These are phyloP conservation scores for Daldinia vernicosa DNA, from an alignment of 495 filamentous ascomycete species.

Conservation along the genomic window DNA sequence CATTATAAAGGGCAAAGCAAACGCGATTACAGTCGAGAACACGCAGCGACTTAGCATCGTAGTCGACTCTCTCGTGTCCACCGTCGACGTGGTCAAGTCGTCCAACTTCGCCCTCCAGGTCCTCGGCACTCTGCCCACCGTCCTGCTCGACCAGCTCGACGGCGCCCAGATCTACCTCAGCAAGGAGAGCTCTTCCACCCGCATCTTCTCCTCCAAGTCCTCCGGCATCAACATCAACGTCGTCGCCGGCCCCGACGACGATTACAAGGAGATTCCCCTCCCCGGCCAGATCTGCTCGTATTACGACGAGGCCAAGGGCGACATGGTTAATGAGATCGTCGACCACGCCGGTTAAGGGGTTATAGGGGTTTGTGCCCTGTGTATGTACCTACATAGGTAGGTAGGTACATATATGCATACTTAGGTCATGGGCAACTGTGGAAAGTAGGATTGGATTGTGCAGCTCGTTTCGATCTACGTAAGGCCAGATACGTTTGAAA, in stretches of 20 bases:
- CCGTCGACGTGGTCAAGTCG: constrained; percentile 92
- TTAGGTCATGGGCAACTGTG: neutral
- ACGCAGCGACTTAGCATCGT: constrained; percentile 83
- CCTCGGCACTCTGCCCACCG: constrained; percentile 80
- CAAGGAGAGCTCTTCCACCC: constrained; percentile 76
- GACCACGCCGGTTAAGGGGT: constrained; percentile 75
- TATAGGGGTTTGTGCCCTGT: neutral
- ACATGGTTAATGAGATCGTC: constrained; percentile 85
- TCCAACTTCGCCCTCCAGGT: constrained; percentile 93
- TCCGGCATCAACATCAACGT: constrained; percentile 86
- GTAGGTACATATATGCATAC: neutral
- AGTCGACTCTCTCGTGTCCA: constrained; percentile 87
- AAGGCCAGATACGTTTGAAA: constrained; percentile 5
- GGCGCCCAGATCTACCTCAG: constrained; percentile 86
- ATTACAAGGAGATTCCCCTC: constrained; percentile 84
- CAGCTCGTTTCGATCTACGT: constrained; percentile 2
- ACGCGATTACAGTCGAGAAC: constrained; percentile 93
- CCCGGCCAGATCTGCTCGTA: constrained; percentile 91
- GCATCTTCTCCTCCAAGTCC: constrained; percentile 89
- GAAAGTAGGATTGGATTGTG: constrained; percentile 14
- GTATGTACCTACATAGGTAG: neutral
- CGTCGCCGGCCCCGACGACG: constrained; percentile 70
- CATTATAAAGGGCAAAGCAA: constrained; percentile 89
- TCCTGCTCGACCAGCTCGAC: constrained; percentile 93
- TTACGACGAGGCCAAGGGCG: constrained; percentile 70